phyloP scores from a whole-genome alignment of 1,284 basidiomycete species.

The Ustilago trichophora region DNA sequence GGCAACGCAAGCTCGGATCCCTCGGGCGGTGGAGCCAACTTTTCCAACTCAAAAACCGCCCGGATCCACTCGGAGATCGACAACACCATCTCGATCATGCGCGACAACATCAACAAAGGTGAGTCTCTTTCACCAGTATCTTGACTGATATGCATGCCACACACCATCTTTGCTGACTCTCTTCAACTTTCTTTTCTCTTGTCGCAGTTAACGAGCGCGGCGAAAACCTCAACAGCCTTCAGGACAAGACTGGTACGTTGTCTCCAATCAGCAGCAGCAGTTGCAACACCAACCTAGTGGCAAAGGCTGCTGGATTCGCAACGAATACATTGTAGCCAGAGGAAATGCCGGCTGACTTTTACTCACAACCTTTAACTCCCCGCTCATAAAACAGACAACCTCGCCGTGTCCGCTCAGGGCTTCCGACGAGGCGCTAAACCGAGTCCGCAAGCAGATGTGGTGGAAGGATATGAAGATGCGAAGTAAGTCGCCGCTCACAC shows the following conservation, averaged over 20 bases:
- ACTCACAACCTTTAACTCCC: not conserved
- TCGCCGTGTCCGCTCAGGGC: constrained; percentile 97
- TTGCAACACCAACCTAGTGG: not conserved
- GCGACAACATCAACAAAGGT: constrained; percentile 81
- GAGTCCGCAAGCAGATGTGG: constrained; percentile 91
- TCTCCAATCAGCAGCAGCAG: no score
- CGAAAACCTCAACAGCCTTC: constrained; percentile 89
- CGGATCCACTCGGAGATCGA: constrained; percentile 65
- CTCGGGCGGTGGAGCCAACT: constrained; percentile 45
- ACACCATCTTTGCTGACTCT: not conserved
- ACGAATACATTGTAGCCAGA: no score
- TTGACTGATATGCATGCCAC: no score
- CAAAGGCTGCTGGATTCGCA: no score
- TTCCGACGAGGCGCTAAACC: constrained; percentile 96
- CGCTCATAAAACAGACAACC: constrained; percentile 78
- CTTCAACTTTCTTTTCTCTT: not conserved
- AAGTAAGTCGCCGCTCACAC: constrained; percentile 22
- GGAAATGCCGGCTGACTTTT: not conserved
- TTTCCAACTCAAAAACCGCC: constrained; percentile 60
- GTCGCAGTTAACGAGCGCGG: constrained; percentile 86
- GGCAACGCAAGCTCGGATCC: constrained; percentile 52
- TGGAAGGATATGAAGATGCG: constrained; percentile 63
- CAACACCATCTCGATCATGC: constrained; percentile 79
- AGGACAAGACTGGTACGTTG: constrained; percentile 93
- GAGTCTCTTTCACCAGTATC: not conserved